A percentile compares a stretch with the other conserved stretches of the same genome.
phyloP scores from a whole-genome alignment of 768 basidiomycete species.

The Candolleomyces efflorescens region DNA sequence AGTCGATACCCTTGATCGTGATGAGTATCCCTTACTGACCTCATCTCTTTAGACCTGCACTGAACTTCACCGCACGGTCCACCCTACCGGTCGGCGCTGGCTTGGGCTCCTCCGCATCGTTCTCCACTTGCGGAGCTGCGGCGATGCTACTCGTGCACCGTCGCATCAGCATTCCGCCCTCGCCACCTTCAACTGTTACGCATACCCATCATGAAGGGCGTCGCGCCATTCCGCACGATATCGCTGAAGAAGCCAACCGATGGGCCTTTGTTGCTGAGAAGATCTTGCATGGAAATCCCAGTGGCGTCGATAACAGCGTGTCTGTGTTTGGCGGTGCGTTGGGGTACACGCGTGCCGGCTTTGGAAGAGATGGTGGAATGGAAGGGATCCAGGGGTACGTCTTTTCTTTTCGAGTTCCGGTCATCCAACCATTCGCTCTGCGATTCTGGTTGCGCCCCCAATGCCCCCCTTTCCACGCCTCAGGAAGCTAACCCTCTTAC shows the following conservation, averaged over 20 bases:
- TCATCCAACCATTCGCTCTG: background rate
- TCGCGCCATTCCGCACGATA: conserved; percentile 53
- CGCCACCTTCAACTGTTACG: conserved; percentile 53
- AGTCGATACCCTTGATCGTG: background rate
- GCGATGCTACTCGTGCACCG: conserved; percentile 72
- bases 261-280: conserved; percentile 97
- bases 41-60: conserved; percentile 50
- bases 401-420: conserved; percentile 4
- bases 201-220: conserved; percentile 58
- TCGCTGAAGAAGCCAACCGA: conserved; percentile 80
- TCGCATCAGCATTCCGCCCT: conserved; percentile 57
- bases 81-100: conserved; percentile 94
- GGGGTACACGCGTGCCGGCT: conserved; percentile 80
- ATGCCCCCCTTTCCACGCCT: background rate
- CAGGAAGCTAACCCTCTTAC: conserved; percentile 10
- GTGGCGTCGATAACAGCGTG: conserved; percentile 96
- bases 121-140: conserved; percentile 82
- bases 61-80: conserved; percentile 80
- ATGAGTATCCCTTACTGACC: background rate
- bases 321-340: conserved; percentile 90
- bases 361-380: conserved; percentile 77
- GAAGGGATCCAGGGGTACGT: conserved; percentile 80
- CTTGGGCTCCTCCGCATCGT: conserved; percentile 95
- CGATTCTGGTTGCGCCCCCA: background rate
- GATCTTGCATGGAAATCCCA: conserved; percentile 94